Percentiles rank a stretch among this genome's conserved stretches.
Evolutionary conservation across 2,329 filamentous ascomycete species (phyloP).

Genomic region (Alternaria consortialis): DNA sequence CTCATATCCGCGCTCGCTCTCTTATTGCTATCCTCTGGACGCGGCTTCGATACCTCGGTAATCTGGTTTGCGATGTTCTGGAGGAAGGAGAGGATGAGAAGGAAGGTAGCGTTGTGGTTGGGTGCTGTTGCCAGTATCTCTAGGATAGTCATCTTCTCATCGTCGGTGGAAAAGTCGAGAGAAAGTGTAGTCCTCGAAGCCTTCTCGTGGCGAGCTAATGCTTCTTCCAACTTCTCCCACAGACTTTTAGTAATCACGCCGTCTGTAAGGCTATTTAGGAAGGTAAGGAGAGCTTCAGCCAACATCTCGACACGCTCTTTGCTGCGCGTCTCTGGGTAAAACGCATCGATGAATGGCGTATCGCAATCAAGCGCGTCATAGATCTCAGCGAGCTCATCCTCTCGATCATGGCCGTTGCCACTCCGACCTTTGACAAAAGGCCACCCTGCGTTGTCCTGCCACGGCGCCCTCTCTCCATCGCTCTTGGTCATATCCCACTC

Average conservation of each 20-base stretch:
- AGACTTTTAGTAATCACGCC: conserved; percentile 76
- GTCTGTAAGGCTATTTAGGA: conserved; percentile 78
- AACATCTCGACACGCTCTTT: conserved; percentile 78
- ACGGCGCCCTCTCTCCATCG: conserved; percentile 56
- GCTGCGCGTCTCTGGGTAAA: conserved; percentile 67
- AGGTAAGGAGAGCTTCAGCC: conserved; percentile 74
- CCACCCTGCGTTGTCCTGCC: conserved; percentile 65
- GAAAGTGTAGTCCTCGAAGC: conserved; percentile 49
- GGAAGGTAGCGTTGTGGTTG: conserved; percentile 87
- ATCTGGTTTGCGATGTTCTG: conserved; percentile 66
- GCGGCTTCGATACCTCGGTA: conserved; percentile 38
- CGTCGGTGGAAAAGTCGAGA: conserved; percentile 53
- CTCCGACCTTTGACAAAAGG: conserved; percentile 60
- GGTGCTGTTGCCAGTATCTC: conserved; percentile 75
- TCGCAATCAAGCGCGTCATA: conserved; percentile 79
- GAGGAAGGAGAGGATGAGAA: conserved; percentile 84
- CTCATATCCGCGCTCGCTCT: conserved; percentile 38
- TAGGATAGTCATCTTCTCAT: conserved; percentile 69
- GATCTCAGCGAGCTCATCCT: conserved; percentile 56
- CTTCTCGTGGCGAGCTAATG: conserved; percentile 49
- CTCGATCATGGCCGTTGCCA: conserved; percentile 55
- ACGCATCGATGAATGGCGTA: conserved; percentile 65
- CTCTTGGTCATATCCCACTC: conserved; percentile 69
- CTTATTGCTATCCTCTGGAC: conserved; percentile 28
- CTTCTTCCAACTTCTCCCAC: conserved; percentile 63